Evolutionary conservation across 192 early-diverging fungal species (phyloP), one percentile per base, ranked within the genome.

Genomic region (Martensiomyces pterosporus): DNA sequence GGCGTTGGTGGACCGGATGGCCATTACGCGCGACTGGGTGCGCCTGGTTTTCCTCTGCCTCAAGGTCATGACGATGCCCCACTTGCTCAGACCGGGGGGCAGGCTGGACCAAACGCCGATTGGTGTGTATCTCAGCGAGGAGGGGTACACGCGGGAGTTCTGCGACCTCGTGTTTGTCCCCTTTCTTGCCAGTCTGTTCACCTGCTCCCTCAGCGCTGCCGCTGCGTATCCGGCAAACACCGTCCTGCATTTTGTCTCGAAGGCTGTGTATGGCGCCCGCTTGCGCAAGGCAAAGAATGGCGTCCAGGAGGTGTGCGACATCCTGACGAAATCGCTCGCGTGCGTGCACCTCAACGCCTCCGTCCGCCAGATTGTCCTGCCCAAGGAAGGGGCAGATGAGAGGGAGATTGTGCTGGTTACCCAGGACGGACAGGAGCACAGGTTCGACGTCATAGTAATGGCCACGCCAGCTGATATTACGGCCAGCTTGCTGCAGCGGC

Each of bases 391-490:
- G n/a, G n/a, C n/a, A n/a, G n/a, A n/a, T n/a, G n/a, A n/a, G n/a
- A n/a, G n/a, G n/a, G 19, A 3, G 2, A 22, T 56, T 2, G 27
- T 56, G 14, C 16, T 52, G 15, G 47, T 57, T 2, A 43, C 49
- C 3, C 24, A n/a, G 15, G 48, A 53, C 19, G 49, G 43, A 43
- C 25, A 32, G 33, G n/a, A 34, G 37, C 36, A 38, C 17, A 36
- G 22, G 22, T 67, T 75, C 17, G 72, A 75, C 24, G 43, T 55
- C 0, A 38, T 64, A 0, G 65, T 75, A 15, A 45, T 75, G 19
- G 72, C 72, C 2, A 67, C 65, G 9, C 64, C 59, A 3, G 72
- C 72, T 2, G 64, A 75, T 39, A 47, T 40, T 0, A 56, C 64
- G 0, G 56, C 56, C 13, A 17, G 17, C 14, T 23, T 75, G 35